These are phyloP conservation scores for Mucor saturninus DNA, from an alignment of 371 early-diverging fungal genomes.

Conservation along the genomic window DNA sequence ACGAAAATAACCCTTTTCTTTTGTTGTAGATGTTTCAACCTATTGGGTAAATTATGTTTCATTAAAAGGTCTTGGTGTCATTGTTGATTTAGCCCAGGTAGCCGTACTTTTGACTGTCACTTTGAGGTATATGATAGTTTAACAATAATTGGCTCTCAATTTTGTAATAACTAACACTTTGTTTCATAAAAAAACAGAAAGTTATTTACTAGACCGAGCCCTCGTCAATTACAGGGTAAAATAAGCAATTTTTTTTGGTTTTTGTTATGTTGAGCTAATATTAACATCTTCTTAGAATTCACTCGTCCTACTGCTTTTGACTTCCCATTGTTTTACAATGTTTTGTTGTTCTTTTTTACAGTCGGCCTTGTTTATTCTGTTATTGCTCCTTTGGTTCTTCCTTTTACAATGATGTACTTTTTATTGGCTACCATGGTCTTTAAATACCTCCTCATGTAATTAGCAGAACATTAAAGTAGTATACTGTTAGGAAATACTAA, in stretches of 20 bases:
- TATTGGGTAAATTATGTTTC: conserved; percentile 81
- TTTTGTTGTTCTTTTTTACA: conserved; percentile 70
- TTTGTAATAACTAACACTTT: not conserved
- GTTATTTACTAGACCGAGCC: conserved; percentile 66
- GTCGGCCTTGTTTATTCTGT: conserved; percentile 74
- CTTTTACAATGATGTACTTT: conserved; percentile 70
- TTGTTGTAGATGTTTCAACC: conserved; percentile 39
- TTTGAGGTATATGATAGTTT: conserved; percentile 45
- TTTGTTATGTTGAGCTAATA: not conserved
- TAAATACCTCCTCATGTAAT: conserved; percentile 66
- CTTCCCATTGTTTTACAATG: conserved; percentile 71
- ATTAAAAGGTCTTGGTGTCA: conserved; percentile 65
- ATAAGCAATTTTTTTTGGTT: not conserved
- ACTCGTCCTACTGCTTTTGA: conserved; percentile 77
- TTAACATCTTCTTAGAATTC: conserved; percentile 30
- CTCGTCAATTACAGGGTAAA: conserved; percentile 69
- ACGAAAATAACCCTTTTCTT: not conserved
- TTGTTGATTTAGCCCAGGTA: conserved; percentile 73
- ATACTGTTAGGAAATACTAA: not conserved
- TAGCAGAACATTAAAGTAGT: not conserved
- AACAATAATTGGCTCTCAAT: not conserved
- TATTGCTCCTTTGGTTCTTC: conserved; percentile 71
- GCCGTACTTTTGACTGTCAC: conserved; percentile 61
- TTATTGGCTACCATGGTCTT: conserved; percentile 67
- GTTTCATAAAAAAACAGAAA: conserved; percentile 33